Percentiles rank a stretch among this genome's conserved stretches.
Conservation (phyloP, 169 alveolate genomes). For the Eimeria tenella region DNA sequence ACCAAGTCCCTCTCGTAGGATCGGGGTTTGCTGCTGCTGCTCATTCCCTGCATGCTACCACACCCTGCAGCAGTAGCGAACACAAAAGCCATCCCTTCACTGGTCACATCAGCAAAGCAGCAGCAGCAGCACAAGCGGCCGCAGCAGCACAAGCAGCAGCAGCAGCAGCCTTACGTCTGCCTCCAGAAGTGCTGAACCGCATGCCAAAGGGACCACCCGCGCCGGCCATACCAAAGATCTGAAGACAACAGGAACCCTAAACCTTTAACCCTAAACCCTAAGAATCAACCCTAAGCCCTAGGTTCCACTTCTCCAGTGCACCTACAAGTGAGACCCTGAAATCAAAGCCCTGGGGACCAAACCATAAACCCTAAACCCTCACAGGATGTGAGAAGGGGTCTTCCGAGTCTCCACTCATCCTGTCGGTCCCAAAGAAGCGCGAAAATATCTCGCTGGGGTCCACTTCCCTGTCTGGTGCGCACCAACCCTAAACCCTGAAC, state of each 20-base stretch:
- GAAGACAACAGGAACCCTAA: too few species aligned
- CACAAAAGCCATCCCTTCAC: not conserved
- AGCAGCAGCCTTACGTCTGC: not conserved
- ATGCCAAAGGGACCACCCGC: not conserved
- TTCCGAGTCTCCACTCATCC: conserved; percentile 79
- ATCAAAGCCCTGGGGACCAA: too few species aligned
- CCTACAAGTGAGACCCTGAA: too few species aligned
- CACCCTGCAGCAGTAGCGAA: conserved; percentile 12
- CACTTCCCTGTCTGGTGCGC: conserved; percentile 55
- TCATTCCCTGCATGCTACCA: conserved; percentile 71
- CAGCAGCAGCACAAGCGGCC: not conserved
- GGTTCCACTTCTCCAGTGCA: too few species aligned
- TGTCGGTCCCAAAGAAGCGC: conserved; percentile 81
- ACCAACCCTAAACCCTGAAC: not conserved
- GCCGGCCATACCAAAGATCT: conserved; percentile 73
- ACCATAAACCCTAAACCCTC: too few species aligned
- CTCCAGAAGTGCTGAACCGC: not conserved
- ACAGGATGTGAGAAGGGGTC: conserved; percentile 74
- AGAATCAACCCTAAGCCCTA: too few species aligned
- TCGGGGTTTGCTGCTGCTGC: conserved; percentile 71
- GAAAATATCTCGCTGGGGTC: conserved; percentile 84
- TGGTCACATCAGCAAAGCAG: not conserved
- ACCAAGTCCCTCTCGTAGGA: conserved; percentile 80
- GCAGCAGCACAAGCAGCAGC: not conserved
- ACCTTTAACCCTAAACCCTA: too few species aligned